Evolutionary conservation across 495 filamentous ascomycete genomes (phyloP), one percentile per base, ranked within the genome.

Genomic region (Stereocaulon alpinum): DNA sequence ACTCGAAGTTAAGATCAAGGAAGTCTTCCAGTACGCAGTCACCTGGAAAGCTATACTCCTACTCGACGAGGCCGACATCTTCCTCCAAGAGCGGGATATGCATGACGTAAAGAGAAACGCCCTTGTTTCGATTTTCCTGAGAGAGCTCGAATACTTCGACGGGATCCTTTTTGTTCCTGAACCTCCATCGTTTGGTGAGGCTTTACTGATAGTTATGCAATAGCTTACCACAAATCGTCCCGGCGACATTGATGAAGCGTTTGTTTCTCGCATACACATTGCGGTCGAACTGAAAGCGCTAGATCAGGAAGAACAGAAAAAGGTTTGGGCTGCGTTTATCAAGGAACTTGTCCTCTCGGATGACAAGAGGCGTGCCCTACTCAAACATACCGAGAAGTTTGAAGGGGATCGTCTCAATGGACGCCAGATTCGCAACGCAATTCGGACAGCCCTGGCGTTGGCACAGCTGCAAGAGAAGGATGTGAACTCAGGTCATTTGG

Each of bases 41-140:
- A 58, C 40, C 6, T 71, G 67, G 69, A 60, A 67, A 54, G 73
- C 74, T 6, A 72, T 80, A 44, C 69, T 82, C 0, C 70, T 82
- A 0, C 74, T 88, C 2, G 85, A 87, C 55, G 84, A 88, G 68
- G 81, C 79, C 45, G 85, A 88, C 51, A 80, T 86, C 14, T 86
- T 86, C 72, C 73, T 87, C 27, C 79, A 85, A 68, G 76, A 68
- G 53, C 70, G 73, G 14, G 63, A 71, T 18, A 73, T 73, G 49
- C 68, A 75, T 64, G 60, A 68, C 41, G 40, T 71, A 11, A 44
- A 47, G 22, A 53, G 60, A 5, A 71, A 69, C 47, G 59, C 42
- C 2, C 57, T 71, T 40, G 66, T 66, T 0, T 56, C 63, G 11
- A 65, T 82, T 51, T 82, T 83, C 57, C 67, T 83, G 45, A 71